Conservation (phyloP, 2,329 filamentous ascomycete species). For the Fusarium tuaranense region DNA sequence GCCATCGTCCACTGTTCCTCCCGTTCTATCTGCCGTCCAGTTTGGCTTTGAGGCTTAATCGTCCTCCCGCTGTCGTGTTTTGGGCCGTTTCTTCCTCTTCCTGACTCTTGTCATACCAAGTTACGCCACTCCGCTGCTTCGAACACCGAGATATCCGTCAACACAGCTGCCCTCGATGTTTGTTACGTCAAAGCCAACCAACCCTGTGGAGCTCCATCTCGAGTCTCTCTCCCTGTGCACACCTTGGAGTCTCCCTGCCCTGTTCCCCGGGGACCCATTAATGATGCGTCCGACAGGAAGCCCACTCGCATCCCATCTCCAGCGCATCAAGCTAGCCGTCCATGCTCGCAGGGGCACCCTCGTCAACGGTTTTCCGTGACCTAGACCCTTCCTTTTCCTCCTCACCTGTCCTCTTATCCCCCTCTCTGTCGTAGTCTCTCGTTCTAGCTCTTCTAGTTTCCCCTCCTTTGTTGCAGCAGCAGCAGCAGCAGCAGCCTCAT, state of each 20-base stretch:
- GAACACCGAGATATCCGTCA: not conserved
- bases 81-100: conserved; percentile 8
- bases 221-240: not conserved
- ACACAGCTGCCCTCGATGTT: not conserved
- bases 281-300: conserved; percentile 2
- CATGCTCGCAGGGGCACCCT: conserved; percentile 31
- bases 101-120: not conserved
- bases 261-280: conserved; percentile 2
- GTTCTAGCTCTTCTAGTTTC: conserved; percentile 16
- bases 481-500: conserved; percentile 9
- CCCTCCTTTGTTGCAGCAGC: conserved; percentile 2
- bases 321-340: conserved; percentile 11
- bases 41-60: conserved; percentile 17
- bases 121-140: not conserved
- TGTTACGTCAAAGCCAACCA: conserved; percentile 7
- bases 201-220: conserved; percentile 7
- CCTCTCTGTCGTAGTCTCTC: not conserved
- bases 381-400: conserved; percentile 6
- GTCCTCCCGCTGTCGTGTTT: conserved; percentile 20
- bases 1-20: conserved; percentile 5
- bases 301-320: conserved; percentile 3
- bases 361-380: conserved; percentile 25
- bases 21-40: not conserved
- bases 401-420: conserved; percentile 2
- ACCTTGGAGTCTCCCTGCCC: conserved; percentile 1